Conservation (phyloP, 805 yeast genomes). For the Candida palmyrensis region DNA sequence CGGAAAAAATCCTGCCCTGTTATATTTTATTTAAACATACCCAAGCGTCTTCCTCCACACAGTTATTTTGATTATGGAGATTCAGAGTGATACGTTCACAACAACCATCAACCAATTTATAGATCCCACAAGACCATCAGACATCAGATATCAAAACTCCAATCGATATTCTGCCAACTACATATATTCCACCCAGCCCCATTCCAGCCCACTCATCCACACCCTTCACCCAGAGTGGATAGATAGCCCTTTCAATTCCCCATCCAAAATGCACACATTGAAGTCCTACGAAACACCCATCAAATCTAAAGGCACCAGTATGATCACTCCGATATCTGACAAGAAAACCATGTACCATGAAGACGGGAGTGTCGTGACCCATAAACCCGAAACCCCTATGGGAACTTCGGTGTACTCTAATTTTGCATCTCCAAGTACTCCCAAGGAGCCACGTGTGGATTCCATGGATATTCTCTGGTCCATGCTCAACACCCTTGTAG, state of each 20-base stretch:
- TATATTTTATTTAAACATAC: too few relatives aligned
- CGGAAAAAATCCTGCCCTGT: too few relatives aligned
- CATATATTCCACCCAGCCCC: slow-evolving; percentile 5
- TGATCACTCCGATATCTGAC: slow-evolving; percentile 1
- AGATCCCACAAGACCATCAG: too few relatives aligned
- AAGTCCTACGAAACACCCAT: slow-evolving; percentile 10
- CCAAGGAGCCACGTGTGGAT: slow-evolving; percentile 8
- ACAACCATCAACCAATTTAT: too few relatives aligned
- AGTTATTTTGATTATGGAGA: slow-evolving; percentile 4
- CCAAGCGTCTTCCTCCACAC: too few relatives aligned
- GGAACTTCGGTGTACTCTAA: slow-evolving; percentile 5
- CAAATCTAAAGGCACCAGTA: slow-evolving; percentile 3
- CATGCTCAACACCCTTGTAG: slow-evolving; percentile 51
- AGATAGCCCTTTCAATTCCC: slow-evolving; percentile 14
- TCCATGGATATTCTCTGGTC: slow-evolving; percentile 45
- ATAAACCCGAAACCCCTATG: slow-evolving; percentile 1
- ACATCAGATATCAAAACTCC: not conserved
- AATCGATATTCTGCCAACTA: too few relatives aligned
- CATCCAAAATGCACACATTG: slow-evolving; percentile 7
- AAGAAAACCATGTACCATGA: too few relatives aligned
- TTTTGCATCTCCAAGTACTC: not conserved
- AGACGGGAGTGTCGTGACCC: too few relatives aligned
- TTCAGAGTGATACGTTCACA: slow-evolving; percentile 1
- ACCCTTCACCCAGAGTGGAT: slow-evolving; percentile 23
- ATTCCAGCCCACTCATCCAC: slow-evolving; percentile 4